Conservation (phyloP, 2,329 filamentous ascomycete species). For the Ceratocystis variospora region DNA sequence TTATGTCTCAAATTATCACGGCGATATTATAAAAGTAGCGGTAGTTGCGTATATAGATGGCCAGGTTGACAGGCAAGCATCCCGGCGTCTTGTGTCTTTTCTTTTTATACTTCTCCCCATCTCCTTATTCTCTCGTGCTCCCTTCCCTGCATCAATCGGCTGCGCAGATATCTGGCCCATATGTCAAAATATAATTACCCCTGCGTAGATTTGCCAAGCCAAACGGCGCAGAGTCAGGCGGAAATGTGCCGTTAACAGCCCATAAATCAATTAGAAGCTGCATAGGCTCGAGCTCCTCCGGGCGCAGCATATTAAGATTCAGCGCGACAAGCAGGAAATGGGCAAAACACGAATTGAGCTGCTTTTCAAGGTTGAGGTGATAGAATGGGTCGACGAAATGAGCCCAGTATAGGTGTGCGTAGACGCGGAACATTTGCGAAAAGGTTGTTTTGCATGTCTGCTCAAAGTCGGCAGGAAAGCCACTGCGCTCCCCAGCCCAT, state of each 20-base stretch:
- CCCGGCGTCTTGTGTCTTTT: not conserved
- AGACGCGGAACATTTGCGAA: conserved; percentile 81
- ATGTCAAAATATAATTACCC: conserved; percentile 29
- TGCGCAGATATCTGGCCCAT: conserved; percentile 17
- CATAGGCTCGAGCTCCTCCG: conserved; percentile 72
- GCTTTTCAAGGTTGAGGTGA: conserved; percentile 52
- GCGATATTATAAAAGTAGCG: not conserved
- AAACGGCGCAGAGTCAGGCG: conserved; percentile 44
- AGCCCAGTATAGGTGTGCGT: conserved; percentile 78
- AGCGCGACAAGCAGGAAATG: conserved; percentile 57
- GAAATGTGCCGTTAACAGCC: conserved; percentile 62
- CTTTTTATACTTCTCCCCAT: not conserved
- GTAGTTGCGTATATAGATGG: not conserved
- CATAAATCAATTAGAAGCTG: conserved; percentile 68
- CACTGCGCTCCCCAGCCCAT: conserved; percentile 69
- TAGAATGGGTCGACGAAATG: conserved; percentile 64
- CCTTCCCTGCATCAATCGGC: conserved; percentile 11
- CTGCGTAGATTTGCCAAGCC: conserved; percentile 36
- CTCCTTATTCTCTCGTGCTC: not conserved
- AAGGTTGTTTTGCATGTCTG: conserved; percentile 70
- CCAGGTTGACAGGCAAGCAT: not conserved
- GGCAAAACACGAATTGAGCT: conserved; percentile 59
- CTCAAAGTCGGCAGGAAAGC: conserved; percentile 66
- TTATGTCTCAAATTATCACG: not conserved
- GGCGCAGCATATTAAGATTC: conserved; percentile 55